Base-by-base conservation (phyloP, 2,329 filamentous ascomycete genomes). In the Purpureocillium lavendulum region DNA sequence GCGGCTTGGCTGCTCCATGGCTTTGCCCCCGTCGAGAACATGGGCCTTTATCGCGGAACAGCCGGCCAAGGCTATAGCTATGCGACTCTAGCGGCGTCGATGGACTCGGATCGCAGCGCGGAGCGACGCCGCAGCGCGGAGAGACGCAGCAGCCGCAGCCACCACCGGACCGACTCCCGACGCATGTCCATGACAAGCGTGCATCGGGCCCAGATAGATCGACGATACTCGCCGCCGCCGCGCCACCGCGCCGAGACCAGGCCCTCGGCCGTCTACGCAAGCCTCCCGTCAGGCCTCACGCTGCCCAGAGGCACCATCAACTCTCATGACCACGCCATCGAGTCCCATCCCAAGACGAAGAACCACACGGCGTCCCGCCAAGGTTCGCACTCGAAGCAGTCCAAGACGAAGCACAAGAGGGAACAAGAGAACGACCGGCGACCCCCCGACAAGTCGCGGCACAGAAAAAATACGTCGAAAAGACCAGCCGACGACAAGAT, bases 61-160 rank as follows among this genome's bases (percentile, higher is more conserved):
- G n/a, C n/a, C 12, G 29, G 18, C 18, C 33, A 14, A 13, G 40
- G 28, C 31, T 41, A 41, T 29, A 41, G 39, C 40, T 38, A 41
- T 28, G 26, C 35, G 3, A n/a, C 40, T 15, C 14, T 41, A n/a
- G 33, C 31, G 17, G 16, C 35, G 6, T 30, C 35, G 11, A 38
- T 31, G 35, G 35, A 26, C 11, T 5, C 15, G n/a, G 8, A 30
- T 10, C 35, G 7, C 17, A 14, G 8, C 11, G 18, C 29, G n/a
- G 11, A 15, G 10, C 12, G 26, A 4, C 18, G 30, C 10, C 13
- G 7, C 24, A 21, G 26, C 13, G 18, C 29, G n/a, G 11, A 15
- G 10, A 16, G 26, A 4, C 18, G 30, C 10, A 17, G 7, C 24
- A 21, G 26, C 13, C 39, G 16, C 15, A 24, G 14, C 16, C 7